phyloP scores from a whole-genome alignment of 2,329 filamentous ascomycete genomes.

The Lachnellula arida region DNA sequence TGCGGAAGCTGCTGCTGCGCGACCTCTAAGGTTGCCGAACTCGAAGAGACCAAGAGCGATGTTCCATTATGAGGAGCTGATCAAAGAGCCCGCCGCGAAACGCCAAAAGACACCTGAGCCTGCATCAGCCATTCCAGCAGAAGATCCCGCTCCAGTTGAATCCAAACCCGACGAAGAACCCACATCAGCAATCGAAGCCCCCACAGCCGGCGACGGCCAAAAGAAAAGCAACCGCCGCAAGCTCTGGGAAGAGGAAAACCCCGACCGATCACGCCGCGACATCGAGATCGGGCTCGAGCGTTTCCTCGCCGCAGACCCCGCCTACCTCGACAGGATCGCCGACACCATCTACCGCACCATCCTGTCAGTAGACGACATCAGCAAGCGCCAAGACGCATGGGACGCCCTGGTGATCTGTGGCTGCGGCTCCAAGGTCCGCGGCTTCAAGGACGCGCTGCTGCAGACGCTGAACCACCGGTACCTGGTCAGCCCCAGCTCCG shows the following conservation, averaged over 20 bases:
- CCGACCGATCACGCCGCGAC: conserved; percentile 58
- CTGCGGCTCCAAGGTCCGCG: conserved; percentile 68
- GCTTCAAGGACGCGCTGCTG: conserved; percentile 85
- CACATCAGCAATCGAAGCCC: conserved; percentile 1
- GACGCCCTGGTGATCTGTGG: conserved; percentile 88
- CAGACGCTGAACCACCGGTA: conserved; percentile 76
- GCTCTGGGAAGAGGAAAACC: conserved; percentile 30
- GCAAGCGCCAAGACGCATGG: conserved; percentile 84
- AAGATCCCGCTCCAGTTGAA: conserved; percentile 6
- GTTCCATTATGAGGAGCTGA: conserved; percentile 69
- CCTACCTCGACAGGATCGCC: conserved; percentile 77
- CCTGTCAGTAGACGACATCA: conserved; percentile 75
- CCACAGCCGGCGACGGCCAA: conserved; percentile 13
- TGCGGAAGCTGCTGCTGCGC: conserved; percentile 46
- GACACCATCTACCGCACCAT: conserved; percentile 80
- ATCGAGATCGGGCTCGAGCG: conserved; percentile 75
- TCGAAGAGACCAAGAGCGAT: conserved; percentile 63
- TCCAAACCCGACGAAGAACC: conserved; percentile 12
- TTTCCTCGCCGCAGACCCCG: conserved; percentile 63
- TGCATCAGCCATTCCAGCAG: conserved; percentile 6
- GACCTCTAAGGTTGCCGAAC: conserved; percentile 62
- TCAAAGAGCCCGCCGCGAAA: conserved; percentile 39
- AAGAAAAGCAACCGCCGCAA: conserved; percentile 29
- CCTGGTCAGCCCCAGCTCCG: conserved; percentile 84
- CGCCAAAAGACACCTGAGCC: conserved; percentile 34